Evolutionary conservation across 2,329 filamentous ascomycete genomes (phyloP), one percentile per base, ranked within the genome.

Genomic region (Pezicula carpinea): DNA sequence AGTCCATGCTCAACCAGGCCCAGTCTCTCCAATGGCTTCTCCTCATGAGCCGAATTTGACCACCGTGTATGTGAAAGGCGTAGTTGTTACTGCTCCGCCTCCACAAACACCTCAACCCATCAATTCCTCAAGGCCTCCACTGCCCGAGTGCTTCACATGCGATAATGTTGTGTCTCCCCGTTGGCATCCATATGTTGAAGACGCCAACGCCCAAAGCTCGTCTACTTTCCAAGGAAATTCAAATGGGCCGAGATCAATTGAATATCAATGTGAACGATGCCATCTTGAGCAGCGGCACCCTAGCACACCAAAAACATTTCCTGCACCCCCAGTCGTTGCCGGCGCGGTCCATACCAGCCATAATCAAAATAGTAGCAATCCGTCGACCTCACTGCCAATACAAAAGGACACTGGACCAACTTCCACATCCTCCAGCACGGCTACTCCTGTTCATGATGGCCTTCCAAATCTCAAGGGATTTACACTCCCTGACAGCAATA

Each of bases 191-290:
- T 35, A 35, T 29, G 26, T 29, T 11, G 13, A 29, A 11, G 26
- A 29, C 26, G 26, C 26, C 13, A 29, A 29, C 13, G 15, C 13
- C 21, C 13, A 38, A 38, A 38, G 35, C 35, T 19, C 35, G 8
- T 38, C 35, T 38, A 38, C 21, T 4, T 15, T 6, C 35, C 35
- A 38, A 38, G 21, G 11, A 19, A 13, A 17, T 18, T 38, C 35
- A 17, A 21, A 38, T 11, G 14, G 17, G 35, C 10, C 35, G 11
- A 10, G 22, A n/a, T 23, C 38, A 22, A 13, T 15, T 14, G 38
- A 40, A 23, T 40, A 40, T 40, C 38, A 40, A 40, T 40, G 38
- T 29, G 19, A 26, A n/a, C 13, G n/a, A 15, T 40, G 38, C 38
- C 18, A 35, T 19, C 1, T 35, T 15, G n/a, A 19, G 33, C 10